phyloP scores from a whole-genome alignment of 2,329 filamentous ascomycete species.

The Exutisphaerella laricina region DNA sequence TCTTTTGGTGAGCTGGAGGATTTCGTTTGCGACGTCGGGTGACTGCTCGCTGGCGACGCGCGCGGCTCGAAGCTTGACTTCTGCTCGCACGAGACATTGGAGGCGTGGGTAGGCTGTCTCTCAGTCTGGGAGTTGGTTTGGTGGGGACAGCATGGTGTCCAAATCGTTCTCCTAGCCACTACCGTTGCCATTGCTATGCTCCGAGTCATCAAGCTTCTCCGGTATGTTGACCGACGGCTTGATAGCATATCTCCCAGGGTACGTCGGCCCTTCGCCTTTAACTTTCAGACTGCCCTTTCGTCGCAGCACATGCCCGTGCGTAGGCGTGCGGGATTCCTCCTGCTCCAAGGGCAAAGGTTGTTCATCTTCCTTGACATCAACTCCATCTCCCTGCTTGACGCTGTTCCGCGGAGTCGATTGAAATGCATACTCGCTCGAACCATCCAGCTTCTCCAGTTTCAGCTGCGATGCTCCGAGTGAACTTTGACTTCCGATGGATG shows the following conservation, averaged over 20 bases:
- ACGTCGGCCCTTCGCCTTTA: conserved; percentile 38
- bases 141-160: no score
- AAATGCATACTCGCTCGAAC: conserved; percentile 9
- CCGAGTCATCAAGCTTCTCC: neutral
- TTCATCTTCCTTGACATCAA: conserved; percentile 2
- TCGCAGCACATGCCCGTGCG: conserved; percentile 29
- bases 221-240: no score
- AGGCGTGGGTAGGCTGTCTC: no score
- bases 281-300: conserved; percentile 42
- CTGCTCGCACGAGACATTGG: no score
- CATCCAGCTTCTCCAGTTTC: conserved; percentile 14
- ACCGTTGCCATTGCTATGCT: conserved; percentile 5
- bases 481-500: conserved; percentile 22
- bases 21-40: no score
- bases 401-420: conserved; percentile 9
- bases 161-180: conserved; percentile 7
- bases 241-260: conserved; percentile 25
- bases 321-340: conserved; percentile 19
- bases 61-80: no score
- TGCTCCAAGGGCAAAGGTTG: conserved; percentile 9
- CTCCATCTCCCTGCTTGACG: conserved; percentile 6
- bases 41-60: no score
- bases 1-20: no score
- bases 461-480: conserved; percentile 15
- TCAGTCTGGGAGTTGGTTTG: no score